Conservation (phyloP, 2,329 filamentous ascomycete genomes). For the Hymenoscyphus scutula region DNA sequence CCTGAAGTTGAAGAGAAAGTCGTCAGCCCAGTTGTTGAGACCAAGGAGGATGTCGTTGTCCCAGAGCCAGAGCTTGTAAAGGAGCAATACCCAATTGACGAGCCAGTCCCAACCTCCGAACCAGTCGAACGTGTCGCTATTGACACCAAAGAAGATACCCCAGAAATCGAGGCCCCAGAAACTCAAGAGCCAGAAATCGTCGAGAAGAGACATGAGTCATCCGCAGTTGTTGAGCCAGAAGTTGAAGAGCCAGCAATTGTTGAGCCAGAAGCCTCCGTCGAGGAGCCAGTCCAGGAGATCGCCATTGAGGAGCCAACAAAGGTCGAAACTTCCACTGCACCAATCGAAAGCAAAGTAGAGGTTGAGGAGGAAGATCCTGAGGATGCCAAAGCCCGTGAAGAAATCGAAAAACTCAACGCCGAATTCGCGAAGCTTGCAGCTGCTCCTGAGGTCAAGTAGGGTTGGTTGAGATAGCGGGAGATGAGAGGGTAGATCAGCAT, state of each 20-base stretch:
- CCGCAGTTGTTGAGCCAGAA: conserved; percentile 17
- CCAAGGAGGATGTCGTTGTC: conserved; percentile 15
- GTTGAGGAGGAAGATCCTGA: conserved; percentile 23
- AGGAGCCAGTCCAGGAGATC: not conserved
- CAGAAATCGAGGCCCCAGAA: not conserved
- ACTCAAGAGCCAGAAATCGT: conserved; percentile 11
- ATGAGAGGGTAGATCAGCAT: not conserved
- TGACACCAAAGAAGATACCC: conserved; percentile 17
- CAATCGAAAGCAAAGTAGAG: not conserved
- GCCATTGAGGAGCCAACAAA: conserved; percentile 1
- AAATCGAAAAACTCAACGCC: conserved; percentile 31
- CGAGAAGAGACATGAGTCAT: conserved; percentile 11
- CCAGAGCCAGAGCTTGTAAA: conserved; percentile 28
- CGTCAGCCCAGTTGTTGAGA: conserved; percentile 10
- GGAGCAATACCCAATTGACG: conserved; percentile 25
- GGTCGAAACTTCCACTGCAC: not conserved
- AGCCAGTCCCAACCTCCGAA: conserved; percentile 19
- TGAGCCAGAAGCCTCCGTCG: not conserved
- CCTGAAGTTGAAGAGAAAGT: conserved; percentile 19
- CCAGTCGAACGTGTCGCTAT: conserved; percentile 6
- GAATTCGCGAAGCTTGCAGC: conserved; percentile 26
- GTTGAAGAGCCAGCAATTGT: not conserved
- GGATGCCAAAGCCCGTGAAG: conserved; percentile 29
- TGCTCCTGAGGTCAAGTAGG: conserved; percentile 11
- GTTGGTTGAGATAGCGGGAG: not conserved